A percentile compares a stretch with the other conserved stretches of the same genome.
Conservation (phyloP, 1,284 basidiomycete genomes). For the Wolfiporia cocos region DNA sequence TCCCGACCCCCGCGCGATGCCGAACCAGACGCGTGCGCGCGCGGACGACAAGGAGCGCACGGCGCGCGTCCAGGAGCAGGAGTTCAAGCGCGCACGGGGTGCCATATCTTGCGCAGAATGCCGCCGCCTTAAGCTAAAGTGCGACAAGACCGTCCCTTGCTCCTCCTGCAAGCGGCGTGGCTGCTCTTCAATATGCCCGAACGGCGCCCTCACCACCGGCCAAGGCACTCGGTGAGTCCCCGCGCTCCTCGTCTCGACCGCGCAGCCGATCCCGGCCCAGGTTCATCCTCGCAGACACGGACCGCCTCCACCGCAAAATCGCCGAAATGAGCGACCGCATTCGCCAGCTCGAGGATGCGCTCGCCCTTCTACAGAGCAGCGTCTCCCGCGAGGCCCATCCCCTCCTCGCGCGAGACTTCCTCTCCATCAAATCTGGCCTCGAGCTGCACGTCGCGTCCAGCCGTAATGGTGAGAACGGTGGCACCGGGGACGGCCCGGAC, state of each 20-base stretch:
- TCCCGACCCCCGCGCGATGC: too few species aligned
- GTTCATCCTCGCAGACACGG: constrained; percentile 72
- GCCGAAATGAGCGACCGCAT: constrained; percentile 69
- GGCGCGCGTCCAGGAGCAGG: constrained; percentile 43
- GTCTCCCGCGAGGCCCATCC: constrained; percentile 48
- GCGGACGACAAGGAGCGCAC: constrained; percentile 33
- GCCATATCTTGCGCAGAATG: constrained; percentile 72
- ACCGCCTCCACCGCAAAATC: constrained; percentile 68
- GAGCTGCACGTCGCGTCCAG: constrained; percentile 22
- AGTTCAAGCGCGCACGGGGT: constrained; percentile 63
- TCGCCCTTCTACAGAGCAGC: constrained; percentile 41
- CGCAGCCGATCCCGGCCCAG: constrained; percentile 25
- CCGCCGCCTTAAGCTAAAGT: constrained; percentile 43
- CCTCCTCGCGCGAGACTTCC: constrained; percentile 48
- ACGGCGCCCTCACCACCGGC: constrained; percentile 45
- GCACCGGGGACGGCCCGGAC: not conserved
- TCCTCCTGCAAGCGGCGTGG: constrained; percentile 69
- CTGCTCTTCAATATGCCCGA: constrained; percentile 63
- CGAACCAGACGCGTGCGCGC: constrained; percentile 12
- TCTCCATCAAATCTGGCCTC: constrained; percentile 51
- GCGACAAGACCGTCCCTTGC: constrained; percentile 61
- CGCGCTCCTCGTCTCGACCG: not conserved
- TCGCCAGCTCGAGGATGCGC: constrained; percentile 66
- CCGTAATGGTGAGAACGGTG: not conserved
- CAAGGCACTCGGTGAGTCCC: constrained; percentile 61